phyloP scores from a whole-genome alignment of 768 basidiomycete genomes.

The Punctularia strigosozonata region DNA sequence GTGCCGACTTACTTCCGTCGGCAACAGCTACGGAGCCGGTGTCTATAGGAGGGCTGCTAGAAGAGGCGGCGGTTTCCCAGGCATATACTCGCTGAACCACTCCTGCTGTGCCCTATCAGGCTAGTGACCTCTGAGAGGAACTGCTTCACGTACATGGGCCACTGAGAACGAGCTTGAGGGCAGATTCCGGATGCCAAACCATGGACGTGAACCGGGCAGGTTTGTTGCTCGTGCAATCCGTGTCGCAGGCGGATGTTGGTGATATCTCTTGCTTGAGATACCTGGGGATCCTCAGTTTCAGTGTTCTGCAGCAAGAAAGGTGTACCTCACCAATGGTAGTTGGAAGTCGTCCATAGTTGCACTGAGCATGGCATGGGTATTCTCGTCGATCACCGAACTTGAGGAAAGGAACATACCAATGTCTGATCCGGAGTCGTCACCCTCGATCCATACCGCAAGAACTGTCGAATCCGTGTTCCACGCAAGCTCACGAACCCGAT shows the following conservation, averaged over 20 bases:
- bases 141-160: conserved; percentile 41
- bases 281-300: conserved; percentile 27
- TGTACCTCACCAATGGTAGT: conserved; percentile 75
- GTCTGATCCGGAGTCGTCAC: conserved; percentile 52
- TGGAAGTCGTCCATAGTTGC: conserved; percentile 89
- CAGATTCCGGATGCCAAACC: conserved; percentile 79
- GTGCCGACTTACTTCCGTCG: conserved; percentile 63
- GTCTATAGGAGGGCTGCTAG: conserved; percentile 48
- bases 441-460: conserved; percentile 76
- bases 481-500: conserved; percentile 58
- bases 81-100: conserved; percentile 51
- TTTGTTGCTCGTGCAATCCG: too few relatives aligned
- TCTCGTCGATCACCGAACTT: neutral
- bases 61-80: conserved; percentile 71
- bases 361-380: conserved; percentile 29
- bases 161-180: conserved; percentile 52
- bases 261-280: conserved; percentile 87
- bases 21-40: conserved; percentile 82
- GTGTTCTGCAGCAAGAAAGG: neutral
- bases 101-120: conserved; percentile 22
- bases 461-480: conserved; percentile 90
- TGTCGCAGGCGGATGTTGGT: conserved; percentile 24
- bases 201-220: conserved; percentile 72
- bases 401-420: conserved; percentile 37
- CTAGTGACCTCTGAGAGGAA: conserved; percentile 2